phyloP scores from a whole-genome alignment of 345 rosid species.

The thale cress (Arabidopsis thaliana) region DNA sequence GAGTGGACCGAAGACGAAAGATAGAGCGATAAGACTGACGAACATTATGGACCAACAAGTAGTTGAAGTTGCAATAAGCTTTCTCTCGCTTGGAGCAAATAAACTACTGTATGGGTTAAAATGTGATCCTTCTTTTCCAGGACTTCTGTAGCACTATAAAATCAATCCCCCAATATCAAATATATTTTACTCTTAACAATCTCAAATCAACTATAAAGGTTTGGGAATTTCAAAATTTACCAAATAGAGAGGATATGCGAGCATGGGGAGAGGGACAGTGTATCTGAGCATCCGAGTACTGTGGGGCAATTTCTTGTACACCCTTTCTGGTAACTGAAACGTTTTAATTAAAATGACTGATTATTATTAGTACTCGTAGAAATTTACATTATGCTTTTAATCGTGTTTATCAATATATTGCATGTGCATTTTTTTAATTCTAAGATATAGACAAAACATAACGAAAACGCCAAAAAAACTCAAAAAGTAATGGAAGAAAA shows the following conservation, averaged over 20 bases:
- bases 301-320: conserved; percentile 51
- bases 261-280: conserved; percentile 65
- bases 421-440: conserved; percentile 35
- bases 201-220: neutral
- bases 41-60: conserved; percentile 69
- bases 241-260: conserved; percentile 75
- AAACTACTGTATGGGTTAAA: conserved; percentile 77
- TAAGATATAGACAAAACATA: conserved; percentile 10
- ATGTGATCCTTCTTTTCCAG: conserved; percentile 97
- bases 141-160: conserved; percentile 81
- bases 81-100: conserved; percentile 71
- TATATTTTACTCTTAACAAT: neutral
- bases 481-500: neutral
- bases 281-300: conserved; percentile 58
- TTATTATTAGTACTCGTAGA: neutral
- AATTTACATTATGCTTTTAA: neutral
- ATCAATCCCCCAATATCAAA: neutral
- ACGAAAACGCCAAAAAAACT: conserved; percentile 14
- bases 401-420: neutral
- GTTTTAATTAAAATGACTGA: neutral
- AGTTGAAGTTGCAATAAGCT: conserved; percentile 71
- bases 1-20: conserved; percentile 53
- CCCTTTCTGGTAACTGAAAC: conserved; percentile 64
- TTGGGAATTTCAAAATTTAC: conserved; percentile 38
- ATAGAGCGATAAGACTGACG: conserved; percentile 49